Conservation (phyloP, 371 early-diverging fungal species). For the Umbelopsis sp. region DNA sequence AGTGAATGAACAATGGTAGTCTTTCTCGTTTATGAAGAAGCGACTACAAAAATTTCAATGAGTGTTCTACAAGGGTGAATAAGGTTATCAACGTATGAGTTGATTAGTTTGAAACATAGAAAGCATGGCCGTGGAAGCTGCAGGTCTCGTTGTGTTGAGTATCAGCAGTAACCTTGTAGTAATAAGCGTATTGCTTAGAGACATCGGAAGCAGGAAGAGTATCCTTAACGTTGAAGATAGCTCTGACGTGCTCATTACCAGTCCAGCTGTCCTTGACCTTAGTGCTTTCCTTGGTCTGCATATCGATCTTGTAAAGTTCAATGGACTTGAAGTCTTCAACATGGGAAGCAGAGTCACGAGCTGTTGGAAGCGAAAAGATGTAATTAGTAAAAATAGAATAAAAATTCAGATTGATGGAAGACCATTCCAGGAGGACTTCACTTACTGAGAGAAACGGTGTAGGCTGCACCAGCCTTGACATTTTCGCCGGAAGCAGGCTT, state of each 20-base stretch:
- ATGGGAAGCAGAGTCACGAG: constrained; percentile 49
- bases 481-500: constrained; percentile 39
- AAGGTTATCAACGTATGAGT: not conserved
- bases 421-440: too few species aligned
- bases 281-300: constrained; percentile 36
- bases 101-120: constrained; percentile 39
- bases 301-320: constrained; percentile 42
- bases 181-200: constrained; percentile 42
- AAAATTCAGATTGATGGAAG: constrained; percentile 3
- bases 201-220: constrained; percentile 31
- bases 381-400: constrained; percentile 19
- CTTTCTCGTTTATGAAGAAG: too few species aligned
- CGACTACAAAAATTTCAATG: not conserved
- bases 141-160: constrained; percentile 50
- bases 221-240: constrained; percentile 48
- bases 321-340: constrained; percentile 32
- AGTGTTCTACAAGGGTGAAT: not conserved
- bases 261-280: constrained; percentile 41
- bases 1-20: too few species aligned
- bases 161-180: constrained; percentile 32
- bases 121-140: constrained; percentile 51
- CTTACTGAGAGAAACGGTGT: constrained; percentile 26
- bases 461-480: constrained; percentile 25
- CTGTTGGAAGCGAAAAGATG: constrained; percentile 2
- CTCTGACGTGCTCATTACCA: constrained; percentile 29